Conservation (phyloP, 257 asterid species). For the Solanum ossicruentum region DNA sequence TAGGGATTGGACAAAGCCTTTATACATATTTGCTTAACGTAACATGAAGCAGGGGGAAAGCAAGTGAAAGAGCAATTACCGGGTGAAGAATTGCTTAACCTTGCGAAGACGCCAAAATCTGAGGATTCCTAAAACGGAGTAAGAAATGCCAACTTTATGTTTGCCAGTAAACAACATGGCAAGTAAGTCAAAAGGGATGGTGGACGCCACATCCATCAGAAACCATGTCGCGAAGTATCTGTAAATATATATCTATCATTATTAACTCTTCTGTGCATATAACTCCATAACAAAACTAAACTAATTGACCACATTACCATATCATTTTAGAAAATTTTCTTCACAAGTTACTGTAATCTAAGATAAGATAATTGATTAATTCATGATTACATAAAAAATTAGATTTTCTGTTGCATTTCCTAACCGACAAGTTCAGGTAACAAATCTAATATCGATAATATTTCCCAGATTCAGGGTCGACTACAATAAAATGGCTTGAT, state of each 20-base stretch:
- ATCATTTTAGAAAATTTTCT: neutral
- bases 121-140: slow-evolving; percentile 63
- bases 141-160: slow-evolving; percentile 47
- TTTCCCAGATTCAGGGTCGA: neutral
- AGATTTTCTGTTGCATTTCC: neutral
- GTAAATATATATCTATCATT: neutral
- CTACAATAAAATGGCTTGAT: neutral
- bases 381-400: neutral
- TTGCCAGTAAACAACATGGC: slow-evolving; percentile 50
- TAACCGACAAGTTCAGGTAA: neutral
- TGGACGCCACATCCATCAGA: slow-evolving; percentile 86
- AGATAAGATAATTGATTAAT: neutral
- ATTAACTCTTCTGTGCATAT: neutral
- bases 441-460: no score
- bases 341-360: neutral
- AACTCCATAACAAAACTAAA: neutral
- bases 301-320: neutral
- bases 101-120: slow-evolving; percentile 93
- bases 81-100: slow-evolving; percentile 62
- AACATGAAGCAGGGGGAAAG: neutral
- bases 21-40: neutral
- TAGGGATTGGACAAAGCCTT: neutral
- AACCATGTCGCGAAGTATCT: slow-evolving; percentile 90
- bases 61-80: slow-evolving; percentile 19
- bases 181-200: slow-evolving; percentile 65